Base-by-base conservation (phyloP, 2,329 filamentous ascomycete genomes). In the Aspergillus sp. region DNA sequence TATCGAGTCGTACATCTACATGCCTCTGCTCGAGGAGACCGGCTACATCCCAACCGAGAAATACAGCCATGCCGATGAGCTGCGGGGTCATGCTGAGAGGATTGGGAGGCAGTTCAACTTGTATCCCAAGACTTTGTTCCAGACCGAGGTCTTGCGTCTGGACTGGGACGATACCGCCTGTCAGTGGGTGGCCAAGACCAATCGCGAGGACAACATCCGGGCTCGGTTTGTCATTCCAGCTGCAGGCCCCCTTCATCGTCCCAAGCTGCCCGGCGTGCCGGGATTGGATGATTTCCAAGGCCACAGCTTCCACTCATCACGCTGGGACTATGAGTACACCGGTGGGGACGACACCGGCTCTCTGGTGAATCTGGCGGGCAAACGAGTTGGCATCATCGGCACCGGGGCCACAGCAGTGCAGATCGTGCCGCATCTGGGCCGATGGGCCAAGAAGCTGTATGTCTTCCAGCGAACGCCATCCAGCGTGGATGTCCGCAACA, bases 1-100 rank as follows among this genome's bases (percentile, higher is more conserved):
- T 58, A 68, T 83, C 2, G 83, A 86, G 66, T 76, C 74, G 47
- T 84, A 81, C 23, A 48, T 57, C 43, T 57, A 57, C 20, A 52
- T 57, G 52, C 49, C 55, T n/a, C 53, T 32, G 31, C 56, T 45
- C 34, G 58, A 47, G 23, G 55, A 57, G 20, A 55, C 52, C 2
- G 47, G 46, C 2, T 57, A 54, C 46, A 50, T 57, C 14, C 55
- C 55, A 3, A 47, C 23, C 6, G 23, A 50, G 4, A 54, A 50
- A 20, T 57, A 54, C 40, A 21, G 21, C 6, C 29, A 46, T 17
- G 55, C 45, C 2, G 23, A 41, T 29, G 52, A 57, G 31, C 29
- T 57, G 14, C 45, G 41, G 1, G 49, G 38, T 3, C 50, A 57
- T 41, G 46, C 47, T 6, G 40, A 53, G 1, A 36, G 49, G 1